Base-by-base conservation (phyloP, 225 moss, liverwort and hornwort genomes). In the Pseudisothecium myosuroides region DNA sequence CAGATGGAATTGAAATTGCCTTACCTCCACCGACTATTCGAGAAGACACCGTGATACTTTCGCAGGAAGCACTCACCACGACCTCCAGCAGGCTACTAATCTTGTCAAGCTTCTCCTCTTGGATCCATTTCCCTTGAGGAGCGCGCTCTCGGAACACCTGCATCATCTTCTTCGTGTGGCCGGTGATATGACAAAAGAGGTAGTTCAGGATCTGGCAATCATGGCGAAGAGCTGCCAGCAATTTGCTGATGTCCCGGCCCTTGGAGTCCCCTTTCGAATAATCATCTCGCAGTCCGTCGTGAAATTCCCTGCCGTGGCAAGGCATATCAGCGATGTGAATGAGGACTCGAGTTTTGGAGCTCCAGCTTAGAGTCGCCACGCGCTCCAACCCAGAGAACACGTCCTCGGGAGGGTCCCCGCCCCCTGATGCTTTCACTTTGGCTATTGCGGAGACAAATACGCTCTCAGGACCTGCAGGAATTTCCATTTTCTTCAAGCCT, bases 1-100 rank as follows among this genome's bases (percentile, higher is more conserved):
- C 4, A 0, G 12, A 75, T 49, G 12, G 8, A 47, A 75, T 75
- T 19, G 32, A 32, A 50, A 50, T 23, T 59, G 10, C 3, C 59
- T 80, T 31, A 84, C 69, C 72, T 22, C 24, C 36, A 43, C 36
- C 0, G 5, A 85, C 73, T 16, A 24, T 15, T 73, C 60, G 72
- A 60, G 60, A 12, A 6, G 65, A 86, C 31, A 39, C 32, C 32
- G 64, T 21, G 39, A 86, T 76, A 31, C 76, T 76, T 22, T 16
- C 16, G 76, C 49, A n/a, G 3, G 86, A 86, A 3, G 76, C 11
- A 32, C 29, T 52, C 77, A 86, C 50, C n/a, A 77, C 52, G 21
- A 91, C 89, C 69, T 92, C 88, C 24, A 92, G 76, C 19, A 95
- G 89, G 17, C 89, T 86, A 59, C 92, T 83, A 19, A 95, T 92